Conservation (phyloP, 345 rosid species). For the Angophora floribunda region DNA sequence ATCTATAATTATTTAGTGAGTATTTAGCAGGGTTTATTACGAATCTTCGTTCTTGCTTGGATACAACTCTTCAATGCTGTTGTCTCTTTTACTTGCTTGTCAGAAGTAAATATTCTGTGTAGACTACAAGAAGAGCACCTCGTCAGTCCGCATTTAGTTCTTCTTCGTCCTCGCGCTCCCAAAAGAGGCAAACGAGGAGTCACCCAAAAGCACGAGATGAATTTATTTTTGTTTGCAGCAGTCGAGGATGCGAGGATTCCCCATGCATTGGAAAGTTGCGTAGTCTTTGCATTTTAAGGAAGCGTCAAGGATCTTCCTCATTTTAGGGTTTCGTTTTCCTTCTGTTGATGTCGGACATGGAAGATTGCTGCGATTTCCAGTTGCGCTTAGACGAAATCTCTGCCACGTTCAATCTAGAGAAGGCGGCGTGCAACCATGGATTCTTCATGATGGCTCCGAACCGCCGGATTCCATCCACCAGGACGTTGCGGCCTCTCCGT, state of each 20-base stretch:
- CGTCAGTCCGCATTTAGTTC: background rate
- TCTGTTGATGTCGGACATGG: background rate
- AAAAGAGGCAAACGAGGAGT: background rate
- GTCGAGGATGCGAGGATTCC: background rate
- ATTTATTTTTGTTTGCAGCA: too few relatives aligned
- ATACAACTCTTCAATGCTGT: background rate
- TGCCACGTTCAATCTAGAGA: slow-evolving; percentile 19
- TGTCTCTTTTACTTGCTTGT: background rate
- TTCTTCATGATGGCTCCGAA: slow-evolving; percentile 53
- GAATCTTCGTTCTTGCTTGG: background rate
- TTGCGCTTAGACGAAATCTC: background rate
- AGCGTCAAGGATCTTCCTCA: background rate
- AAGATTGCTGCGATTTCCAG: background rate
- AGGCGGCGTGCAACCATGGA: slow-evolving; percentile 34
- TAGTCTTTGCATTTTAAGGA: background rate
- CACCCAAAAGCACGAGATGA: background rate
- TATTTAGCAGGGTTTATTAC: background rate
- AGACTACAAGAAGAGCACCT: background rate
- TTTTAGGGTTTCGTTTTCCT: background rate
- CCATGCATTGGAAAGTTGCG: background rate
- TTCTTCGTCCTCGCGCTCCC: background rate
- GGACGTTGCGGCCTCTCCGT: slow-evolving; percentile 26
- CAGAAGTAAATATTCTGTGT: background rate
- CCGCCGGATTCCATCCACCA: slow-evolving; percentile 13
- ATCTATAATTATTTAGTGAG: background rate